These are phyloP conservation scores for Aspergillus baeticus DNA, from an alignment of 495 filamentous ascomycete genomes.

Conservation along the genomic window DNA sequence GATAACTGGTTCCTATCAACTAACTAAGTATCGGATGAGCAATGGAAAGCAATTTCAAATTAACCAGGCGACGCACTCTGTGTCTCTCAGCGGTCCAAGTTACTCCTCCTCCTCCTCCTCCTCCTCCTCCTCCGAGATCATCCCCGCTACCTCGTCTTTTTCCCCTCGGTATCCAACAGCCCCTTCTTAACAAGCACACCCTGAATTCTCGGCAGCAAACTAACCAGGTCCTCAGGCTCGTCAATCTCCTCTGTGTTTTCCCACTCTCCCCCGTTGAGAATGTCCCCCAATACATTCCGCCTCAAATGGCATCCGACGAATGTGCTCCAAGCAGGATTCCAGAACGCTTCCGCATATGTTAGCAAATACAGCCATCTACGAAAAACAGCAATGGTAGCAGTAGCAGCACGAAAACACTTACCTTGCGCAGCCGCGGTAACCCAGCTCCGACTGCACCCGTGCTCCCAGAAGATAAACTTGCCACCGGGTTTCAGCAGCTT, in stretches of 20 bases:
- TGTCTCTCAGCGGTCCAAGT: too few species aligned
- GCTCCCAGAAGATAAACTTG: constrained; percentile 46
- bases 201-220: constrained; percentile 22
- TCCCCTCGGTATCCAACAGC: too few species aligned
- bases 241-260: constrained; percentile 25
- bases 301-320: constrained; percentile 24
- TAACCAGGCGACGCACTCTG: too few species aligned
- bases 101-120: too few species aligned
- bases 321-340: constrained; percentile 26
- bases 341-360: constrained; percentile 20
- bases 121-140: too few species aligned
- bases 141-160: too few species aligned
- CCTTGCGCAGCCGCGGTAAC: constrained; percentile 29
- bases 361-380: neutral
- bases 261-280: constrained; percentile 24
- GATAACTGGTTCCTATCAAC: too few species aligned
- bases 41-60: too few species aligned
- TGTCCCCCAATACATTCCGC: constrained; percentile 22
- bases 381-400: too few species aligned
- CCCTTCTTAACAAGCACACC: constrained; percentile 27
- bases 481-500: constrained; percentile 33
- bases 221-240: constrained; percentile 19
- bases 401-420: too few species aligned
- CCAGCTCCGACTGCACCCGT: constrained; percentile 27
- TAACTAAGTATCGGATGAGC: too few species aligned